Conservation (phyloP, 108 stramenopile species). For the Cyclotella cryptica region DNA sequence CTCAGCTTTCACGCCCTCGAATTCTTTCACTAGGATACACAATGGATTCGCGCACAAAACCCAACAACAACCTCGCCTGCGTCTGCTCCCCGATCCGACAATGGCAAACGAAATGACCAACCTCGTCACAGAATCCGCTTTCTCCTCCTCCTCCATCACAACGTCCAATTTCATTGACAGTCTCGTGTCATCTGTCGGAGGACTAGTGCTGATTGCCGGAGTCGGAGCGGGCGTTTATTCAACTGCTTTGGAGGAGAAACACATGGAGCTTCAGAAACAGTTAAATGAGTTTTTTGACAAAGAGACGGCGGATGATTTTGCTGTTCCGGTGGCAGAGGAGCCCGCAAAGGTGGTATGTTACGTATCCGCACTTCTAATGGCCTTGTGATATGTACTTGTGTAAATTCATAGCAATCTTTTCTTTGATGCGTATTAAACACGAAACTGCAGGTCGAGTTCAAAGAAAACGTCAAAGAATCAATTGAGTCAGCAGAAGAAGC, state of each 20-base stretch:
- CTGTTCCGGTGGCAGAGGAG: not conserved
- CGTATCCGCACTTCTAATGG: no score
- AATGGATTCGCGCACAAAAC: not conserved
- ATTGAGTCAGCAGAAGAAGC: not conserved
- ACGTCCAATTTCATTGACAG: slow-evolving; percentile 12
- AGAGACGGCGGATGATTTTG: slow-evolving; percentile 6
- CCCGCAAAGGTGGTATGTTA: slow-evolving; percentile 6
- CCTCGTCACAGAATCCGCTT: slow-evolving; percentile 4
- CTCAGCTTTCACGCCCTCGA: not conserved
- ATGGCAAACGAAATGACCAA: not conserved
- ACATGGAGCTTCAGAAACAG: not conserved
- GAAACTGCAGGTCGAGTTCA: no score
- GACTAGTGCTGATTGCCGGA: slow-evolving; percentile 4
- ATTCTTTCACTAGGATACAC: not conserved
- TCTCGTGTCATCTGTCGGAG: slow-evolving; percentile 2
- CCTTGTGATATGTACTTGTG: slow-evolving; percentile 2
- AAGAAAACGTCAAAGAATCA: not conserved
- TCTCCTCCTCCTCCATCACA: slow-evolving; percentile 13
- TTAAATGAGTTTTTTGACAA: not conserved
- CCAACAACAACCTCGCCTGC: not conserved
- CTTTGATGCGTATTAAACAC: not conserved
- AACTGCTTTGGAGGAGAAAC: slow-evolving; percentile 11
- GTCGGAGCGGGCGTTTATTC: slow-evolving; percentile 14
- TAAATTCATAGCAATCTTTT: not conserved
- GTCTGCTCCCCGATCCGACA: slow-evolving; percentile 2